Base-by-base conservation (phyloP, 305 asterid genomes). In the Ajuga reptans region DNA sequence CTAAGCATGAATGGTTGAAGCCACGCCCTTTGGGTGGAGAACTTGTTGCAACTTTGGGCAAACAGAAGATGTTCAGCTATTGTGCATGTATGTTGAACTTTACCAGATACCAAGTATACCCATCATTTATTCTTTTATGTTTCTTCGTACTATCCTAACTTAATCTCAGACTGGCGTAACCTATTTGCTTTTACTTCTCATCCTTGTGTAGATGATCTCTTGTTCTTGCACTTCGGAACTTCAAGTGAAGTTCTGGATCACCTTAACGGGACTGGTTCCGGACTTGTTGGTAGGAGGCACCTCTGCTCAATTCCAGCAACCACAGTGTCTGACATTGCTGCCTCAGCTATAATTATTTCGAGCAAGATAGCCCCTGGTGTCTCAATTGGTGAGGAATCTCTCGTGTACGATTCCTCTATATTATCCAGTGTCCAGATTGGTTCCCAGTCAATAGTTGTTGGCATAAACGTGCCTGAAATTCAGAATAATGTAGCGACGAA, bases 231-330 rank as follows among this genome's bases (percentile, higher is more conserved):
- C 82, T 93, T 90, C 71, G 97, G 97, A 71, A 93, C 99, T 78
- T 93, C 99, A 42, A 89, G 86, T 81, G 97, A 93, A 87, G 96
- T 90, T 80, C 79, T 93, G 79, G 97, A 90, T 75, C 99, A 93
- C 84, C 84, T 90, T 68, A 87, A 85, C 71, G 90, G 88, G 72
- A 78, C 93, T 66, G 87, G 88, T 81, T 83, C 91, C 31, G 87
- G 82, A 69, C 92, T 90, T 72, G 95, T 93, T 63, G 95, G 91
- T 73, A 89, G 90, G 80, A 88, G 99, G 85, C 99, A 93, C 82
- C 84, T 89, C 16, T 89, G 91, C 83, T 90, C 96, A 15, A 81
- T 87, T 84, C 97, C 96, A 62, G 97, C 96, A 45, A 93, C 99
- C 74, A 85, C 88, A 37, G 89, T 62, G 45, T 90, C 97, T 55